A percentile compares a stretch with the other conserved stretches of the same genome.
These are phyloP conservation scores for Populus trichocarpa DNA, from an alignment of 441 rosid species.

Conservation along the genomic window DNA sequence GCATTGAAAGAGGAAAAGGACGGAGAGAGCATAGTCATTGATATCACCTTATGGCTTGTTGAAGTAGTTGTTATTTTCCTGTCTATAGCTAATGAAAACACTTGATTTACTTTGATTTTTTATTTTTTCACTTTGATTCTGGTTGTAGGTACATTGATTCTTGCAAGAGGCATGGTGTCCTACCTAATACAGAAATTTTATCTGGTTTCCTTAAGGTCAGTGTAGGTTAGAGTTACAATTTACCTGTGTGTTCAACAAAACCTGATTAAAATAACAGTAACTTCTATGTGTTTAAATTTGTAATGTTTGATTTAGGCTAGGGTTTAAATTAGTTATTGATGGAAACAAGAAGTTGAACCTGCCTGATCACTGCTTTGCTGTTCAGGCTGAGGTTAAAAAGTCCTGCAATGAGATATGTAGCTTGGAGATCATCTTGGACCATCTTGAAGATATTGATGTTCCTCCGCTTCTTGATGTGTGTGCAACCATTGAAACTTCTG, in stretches of 20 bases:
- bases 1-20: not conserved
- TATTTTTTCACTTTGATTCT: constrained; percentile 5
- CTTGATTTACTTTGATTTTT: not conserved
- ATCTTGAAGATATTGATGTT: constrained; percentile 57
- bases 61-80: too few relatives aligned
- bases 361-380: constrained; percentile 13
- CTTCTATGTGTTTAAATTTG: not conserved
- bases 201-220: constrained; percentile 65
- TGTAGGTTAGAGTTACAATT: not conserved
- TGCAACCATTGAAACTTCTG: constrained; percentile 48
- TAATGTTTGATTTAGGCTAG: not conserved
- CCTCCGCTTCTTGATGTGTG: constrained; percentile 68
- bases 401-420: constrained; percentile 43
- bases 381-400: constrained; percentile 59
- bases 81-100: too few relatives aligned
- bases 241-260: not conserved
- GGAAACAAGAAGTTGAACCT: not conserved
- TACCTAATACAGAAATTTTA: constrained; percentile 53
- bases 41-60: too few relatives aligned
- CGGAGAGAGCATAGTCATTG: not conserved
- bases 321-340: constrained; percentile 9
- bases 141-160: constrained; percentile 53
- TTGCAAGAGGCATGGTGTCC: constrained; percentile 54
- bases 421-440: constrained; percentile 56
- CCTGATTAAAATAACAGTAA: not conserved